phyloP scores from a whole-genome alignment of 164 flowering plant genomes.

The Nymphaea colorata region DNA sequence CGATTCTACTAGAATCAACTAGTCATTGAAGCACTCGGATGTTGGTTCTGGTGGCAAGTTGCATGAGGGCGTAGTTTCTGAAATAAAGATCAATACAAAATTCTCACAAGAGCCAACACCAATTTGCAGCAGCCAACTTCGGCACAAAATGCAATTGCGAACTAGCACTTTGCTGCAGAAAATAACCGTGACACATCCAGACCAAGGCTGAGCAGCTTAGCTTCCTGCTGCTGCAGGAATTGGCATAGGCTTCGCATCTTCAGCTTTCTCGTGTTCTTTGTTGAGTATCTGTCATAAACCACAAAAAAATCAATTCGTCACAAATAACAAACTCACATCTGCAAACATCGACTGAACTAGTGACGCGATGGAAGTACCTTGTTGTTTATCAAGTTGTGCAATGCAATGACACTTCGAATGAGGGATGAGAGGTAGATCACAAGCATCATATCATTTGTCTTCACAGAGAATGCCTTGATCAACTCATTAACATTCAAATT shows the following conservation, averaged over 20 bases:
- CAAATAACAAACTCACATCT: background rate
- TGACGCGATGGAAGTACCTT: conserved; percentile 40
- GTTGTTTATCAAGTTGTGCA: conserved; percentile 94
- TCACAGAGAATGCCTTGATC: conserved; percentile 89
- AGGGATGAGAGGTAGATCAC: conserved; percentile 94
- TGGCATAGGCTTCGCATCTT: conserved; percentile 64
- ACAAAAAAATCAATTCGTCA: background rate
- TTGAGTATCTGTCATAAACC: conserved; percentile 58
- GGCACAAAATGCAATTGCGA: background rate
- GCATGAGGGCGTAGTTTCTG: background rate
- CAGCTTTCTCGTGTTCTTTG: conserved; percentile 93
- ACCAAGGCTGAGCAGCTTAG: conserved; percentile 10
- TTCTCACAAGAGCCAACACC: background rate
- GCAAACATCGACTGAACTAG: background rate
- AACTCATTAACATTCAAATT: conserved; percentile 83
- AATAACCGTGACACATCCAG: background rate
- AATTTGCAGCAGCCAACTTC: background rate
- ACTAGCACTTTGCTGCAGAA: background rate
- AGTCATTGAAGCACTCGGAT: background rate
- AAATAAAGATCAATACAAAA: background rate
- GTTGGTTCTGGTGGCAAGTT: background rate
- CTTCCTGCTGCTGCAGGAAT: conserved; percentile 49
- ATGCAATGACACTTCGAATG: conserved; percentile 90
- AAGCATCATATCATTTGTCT: conserved; percentile 99
- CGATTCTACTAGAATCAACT: background rate